Evolutionary conservation across 2,329 filamentous ascomycete species (phyloP).

Genomic region (Ceratocystis harringtonii): DNA sequence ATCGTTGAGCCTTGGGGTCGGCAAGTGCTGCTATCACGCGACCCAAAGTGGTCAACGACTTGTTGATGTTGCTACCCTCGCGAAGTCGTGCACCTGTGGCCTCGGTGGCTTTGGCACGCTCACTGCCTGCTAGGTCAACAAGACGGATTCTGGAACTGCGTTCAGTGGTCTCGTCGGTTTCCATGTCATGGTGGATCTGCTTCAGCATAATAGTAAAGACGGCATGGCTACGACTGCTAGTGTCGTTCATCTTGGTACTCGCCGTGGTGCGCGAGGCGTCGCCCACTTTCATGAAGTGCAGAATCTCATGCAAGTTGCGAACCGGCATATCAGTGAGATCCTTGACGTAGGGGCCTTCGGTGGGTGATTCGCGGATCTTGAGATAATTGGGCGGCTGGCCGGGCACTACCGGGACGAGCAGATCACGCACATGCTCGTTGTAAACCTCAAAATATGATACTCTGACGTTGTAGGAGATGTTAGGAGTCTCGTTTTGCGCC

Average conservation of each 20-base stretch:
- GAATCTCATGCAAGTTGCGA: constrained; percentile 70
- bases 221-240: constrained; percentile 85
- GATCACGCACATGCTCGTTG: constrained; percentile 94
- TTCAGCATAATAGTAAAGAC: constrained; percentile 98
- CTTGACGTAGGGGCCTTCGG: constrained; percentile 91
- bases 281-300: constrained; percentile 79
- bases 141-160: constrained; percentile 83
- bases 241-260: constrained; percentile 99
- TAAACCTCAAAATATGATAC: constrained; percentile 99
- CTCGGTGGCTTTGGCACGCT: constrained; percentile 88
- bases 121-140: constrained; percentile 87
- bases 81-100: constrained; percentile 80
- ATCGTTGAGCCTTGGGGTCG: constrained; percentile 38
- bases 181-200: constrained; percentile 94
- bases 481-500: constrained; percentile 61
- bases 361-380: constrained; percentile 91
- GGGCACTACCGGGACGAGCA: constrained; percentile 58
- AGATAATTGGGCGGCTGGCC: constrained; percentile 77
- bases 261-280: constrained; percentile 78
- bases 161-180: constrained; percentile 95
- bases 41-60: constrained; percentile 87
- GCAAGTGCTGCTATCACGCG: constrained; percentile 86
- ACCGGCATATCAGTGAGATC: constrained; percentile 89
- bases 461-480: constrained; percentile 91
- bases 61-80: constrained; percentile 98